Conservation (phyloP, 306 rosid species). For the Argentina anserina region DNA sequence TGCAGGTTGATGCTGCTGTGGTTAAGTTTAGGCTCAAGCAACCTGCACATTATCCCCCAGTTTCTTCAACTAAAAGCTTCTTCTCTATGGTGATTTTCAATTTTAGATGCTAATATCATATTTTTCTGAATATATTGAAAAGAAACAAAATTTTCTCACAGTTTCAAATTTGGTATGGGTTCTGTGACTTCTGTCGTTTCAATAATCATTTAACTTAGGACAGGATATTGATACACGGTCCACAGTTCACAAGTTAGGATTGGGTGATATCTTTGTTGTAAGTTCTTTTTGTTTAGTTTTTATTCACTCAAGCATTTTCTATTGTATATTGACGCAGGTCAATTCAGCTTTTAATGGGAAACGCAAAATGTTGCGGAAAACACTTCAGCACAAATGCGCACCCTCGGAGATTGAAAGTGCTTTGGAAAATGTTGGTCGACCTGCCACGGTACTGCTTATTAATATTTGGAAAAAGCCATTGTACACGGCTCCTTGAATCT, state of each 20-base stretch:
- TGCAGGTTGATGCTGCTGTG: conserved; percentile 89
- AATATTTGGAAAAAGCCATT: background rate
- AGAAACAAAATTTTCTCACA: background rate
- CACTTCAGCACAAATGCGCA: conserved; percentile 77
- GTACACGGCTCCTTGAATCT: background rate
- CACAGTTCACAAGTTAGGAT: background rate
- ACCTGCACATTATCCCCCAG: conserved; percentile 56
- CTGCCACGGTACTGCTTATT: conserved; percentile 43
- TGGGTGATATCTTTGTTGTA: background rate
- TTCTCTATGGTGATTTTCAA: conserved; percentile 63
- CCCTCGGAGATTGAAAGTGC: conserved; percentile 68
- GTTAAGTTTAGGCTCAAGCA: conserved; percentile 77
- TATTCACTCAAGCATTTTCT: background rate
- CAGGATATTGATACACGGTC: background rate
- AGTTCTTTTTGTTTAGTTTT: background rate
- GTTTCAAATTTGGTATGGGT: too few species aligned
- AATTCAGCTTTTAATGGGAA: conserved; percentile 89
- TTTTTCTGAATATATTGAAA: background rate
- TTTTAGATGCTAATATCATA: background rate
- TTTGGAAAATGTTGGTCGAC: conserved; percentile 55
- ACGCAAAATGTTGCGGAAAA: conserved; percentile 81
- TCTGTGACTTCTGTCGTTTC: too few species aligned
- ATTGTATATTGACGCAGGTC: conserved; percentile 40
- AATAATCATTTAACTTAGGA: background rate
- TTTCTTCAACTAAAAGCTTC: conserved; percentile 80